These are phyloP conservation scores for Penstemon davidsonii DNA, from an alignment of 257 asterid species.

Conservation along the genomic window DNA sequence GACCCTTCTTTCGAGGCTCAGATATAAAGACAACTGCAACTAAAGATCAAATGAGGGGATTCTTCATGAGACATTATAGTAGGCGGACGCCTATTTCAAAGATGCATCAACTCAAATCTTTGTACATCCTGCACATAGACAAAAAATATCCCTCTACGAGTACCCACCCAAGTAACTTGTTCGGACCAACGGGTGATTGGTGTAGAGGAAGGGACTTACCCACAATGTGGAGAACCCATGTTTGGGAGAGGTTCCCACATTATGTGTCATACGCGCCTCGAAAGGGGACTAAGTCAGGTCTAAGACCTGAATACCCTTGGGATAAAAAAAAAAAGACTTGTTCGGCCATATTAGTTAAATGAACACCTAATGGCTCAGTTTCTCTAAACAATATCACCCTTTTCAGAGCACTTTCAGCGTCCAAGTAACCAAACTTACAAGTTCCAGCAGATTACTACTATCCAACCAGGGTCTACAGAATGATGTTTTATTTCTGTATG, in stretches of 20 bases:
- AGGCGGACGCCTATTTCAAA: not conserved
- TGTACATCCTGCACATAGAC: slow-evolving; percentile 3
- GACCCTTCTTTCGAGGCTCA: no score
- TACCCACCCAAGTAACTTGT: not conserved
- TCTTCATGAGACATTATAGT: slow-evolving; percentile 20
- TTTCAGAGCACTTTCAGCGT: slow-evolving; percentile 5
- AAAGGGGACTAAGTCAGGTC: no score
- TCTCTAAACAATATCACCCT: slow-evolving; percentile 16
- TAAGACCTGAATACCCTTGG: no score
- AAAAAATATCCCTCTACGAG: not conserved
- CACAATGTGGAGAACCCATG: no score
- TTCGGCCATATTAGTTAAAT: slow-evolving; percentile 6
- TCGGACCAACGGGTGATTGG: no score
- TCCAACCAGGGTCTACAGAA: not conserved
- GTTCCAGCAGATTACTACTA: slow-evolving; percentile 19
- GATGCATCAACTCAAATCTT: slow-evolving; percentile 18
- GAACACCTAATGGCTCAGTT: slow-evolving; percentile 21
- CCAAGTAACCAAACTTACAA: slow-evolving; percentile 20
- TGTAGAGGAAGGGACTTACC: no score
- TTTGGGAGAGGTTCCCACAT: no score
- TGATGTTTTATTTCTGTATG: not conserved
- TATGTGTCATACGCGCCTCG: no score
- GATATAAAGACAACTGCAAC: no score
- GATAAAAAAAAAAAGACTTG: not conserved
- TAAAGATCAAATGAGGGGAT: no score